Evolutionary conservation across 2,329 filamentous ascomycete species (phyloP), one percentile per base, ranked within the genome.

Genomic region (Alternaria sp.): DNA sequence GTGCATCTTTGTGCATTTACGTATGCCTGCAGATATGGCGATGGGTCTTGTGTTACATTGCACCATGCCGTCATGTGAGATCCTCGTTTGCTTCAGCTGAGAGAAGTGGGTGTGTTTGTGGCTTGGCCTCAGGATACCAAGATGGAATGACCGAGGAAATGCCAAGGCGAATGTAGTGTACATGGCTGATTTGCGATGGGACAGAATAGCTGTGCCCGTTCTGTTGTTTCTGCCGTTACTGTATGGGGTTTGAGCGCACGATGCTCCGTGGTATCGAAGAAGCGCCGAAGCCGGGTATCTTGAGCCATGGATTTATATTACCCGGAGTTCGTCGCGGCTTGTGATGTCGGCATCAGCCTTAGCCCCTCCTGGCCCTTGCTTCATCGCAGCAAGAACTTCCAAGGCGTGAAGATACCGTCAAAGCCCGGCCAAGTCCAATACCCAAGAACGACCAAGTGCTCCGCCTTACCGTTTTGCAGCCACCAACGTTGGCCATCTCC

Each of bases 391-490:
- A 37, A 50, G 25, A 15, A 50, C 3, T 8, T 14, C 12, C 28
- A 37, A 53, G 28, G 9, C 49, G 30, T 41, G 20, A 12, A 23
- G 4, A 41, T 4, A 51, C 10, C n/a, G 49, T 41, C 49, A 37
- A 41, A 53, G 49, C 49, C 28, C 23, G 49, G 49, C 49, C 49
- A 53, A 53, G 49, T 9, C 43, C 20, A 25, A 9, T 15, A 53
- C 49, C 30, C 28, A 53, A 53, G 30, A 37, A 53, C 10, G 49
- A 53, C 28, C 44, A 46, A 46, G 20, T 46, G 20, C 12, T 58
- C 56, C 56, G 30, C 53, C 51, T 57, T 60, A 50, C 44, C 26
- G 37, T 53, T 25, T 26, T 56, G 45, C 30, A 57, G 58, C 58
- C 44, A 56, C 58, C 30, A 45, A 60, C 44, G 58, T 57, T 49